Evolutionary conservation across 306 rosid genomes (phyloP).

Genomic region (Rubus parviflorus): DNA sequence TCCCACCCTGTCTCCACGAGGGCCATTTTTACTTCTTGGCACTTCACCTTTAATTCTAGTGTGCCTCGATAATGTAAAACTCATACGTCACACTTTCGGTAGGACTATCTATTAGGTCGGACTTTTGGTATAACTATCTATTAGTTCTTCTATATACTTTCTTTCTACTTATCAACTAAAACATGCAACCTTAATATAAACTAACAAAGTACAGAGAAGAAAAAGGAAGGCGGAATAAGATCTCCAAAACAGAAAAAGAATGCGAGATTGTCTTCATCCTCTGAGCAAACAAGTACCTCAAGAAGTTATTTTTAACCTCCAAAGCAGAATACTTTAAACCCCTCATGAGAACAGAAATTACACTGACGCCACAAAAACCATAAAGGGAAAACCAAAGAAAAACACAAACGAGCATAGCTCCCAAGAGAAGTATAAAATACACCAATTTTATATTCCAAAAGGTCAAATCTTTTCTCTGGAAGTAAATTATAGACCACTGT

Average conservation of each 20-base stretch:
- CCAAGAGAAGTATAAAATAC: no score
- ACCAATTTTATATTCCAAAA: no score
- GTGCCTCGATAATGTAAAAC: background rate
- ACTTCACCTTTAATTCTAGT: background rate
- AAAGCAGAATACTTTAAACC: background rate
- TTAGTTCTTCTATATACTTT: background rate
- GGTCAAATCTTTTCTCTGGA: no score
- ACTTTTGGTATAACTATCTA: background rate
- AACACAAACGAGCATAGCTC: no score
- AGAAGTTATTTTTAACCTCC: background rate
- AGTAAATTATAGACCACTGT: no score
- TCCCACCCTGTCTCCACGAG: background rate
- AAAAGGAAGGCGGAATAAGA: background rate
- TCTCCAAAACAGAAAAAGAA: background rate
- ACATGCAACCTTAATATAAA: background rate
- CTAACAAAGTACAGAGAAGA: background rate
- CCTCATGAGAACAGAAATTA: background rate
- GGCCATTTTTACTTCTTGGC: background rate
- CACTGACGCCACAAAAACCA: background rate
- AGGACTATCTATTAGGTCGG: background rate
- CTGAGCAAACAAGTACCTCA: background rate
- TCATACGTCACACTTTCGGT: background rate
- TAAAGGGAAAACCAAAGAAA: background rate
- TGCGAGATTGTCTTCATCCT: background rate
- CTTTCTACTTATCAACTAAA: background rate